Evolutionary conservation across 495 filamentous ascomycete genomes (phyloP).

Genomic region (Aspergillus carlsbadensis): DNA sequence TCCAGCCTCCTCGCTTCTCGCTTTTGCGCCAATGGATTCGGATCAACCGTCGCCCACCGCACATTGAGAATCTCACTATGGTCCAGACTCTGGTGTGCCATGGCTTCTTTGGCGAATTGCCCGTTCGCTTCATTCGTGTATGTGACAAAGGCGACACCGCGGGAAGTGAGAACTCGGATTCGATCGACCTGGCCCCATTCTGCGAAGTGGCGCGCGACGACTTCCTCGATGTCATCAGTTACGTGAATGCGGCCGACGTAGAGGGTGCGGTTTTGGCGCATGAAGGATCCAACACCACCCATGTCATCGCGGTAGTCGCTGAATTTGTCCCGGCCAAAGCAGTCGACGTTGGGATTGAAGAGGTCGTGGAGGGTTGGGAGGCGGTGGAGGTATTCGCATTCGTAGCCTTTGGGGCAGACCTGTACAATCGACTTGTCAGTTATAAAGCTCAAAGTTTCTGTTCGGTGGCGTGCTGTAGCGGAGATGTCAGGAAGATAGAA

Average conservation of each 20-base stretch:
- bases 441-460: background rate
- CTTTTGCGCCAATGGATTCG: constrained; percentile 93
- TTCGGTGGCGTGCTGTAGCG: background rate
- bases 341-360: constrained; percentile 87
- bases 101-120: constrained; percentile 89
- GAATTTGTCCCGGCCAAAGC: constrained; percentile 87
- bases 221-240: constrained; percentile 95
- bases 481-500: background rate
- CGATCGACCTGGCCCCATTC: constrained; percentile 94
- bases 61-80: constrained; percentile 93
- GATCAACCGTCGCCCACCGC: constrained; percentile 93
- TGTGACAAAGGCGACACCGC: constrained; percentile 90
- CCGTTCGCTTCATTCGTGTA: constrained; percentile 82
- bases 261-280: constrained; percentile 86
- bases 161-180: constrained; percentile 81
- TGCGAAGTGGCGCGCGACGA: constrained; percentile 88
- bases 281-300: constrained; percentile 90
- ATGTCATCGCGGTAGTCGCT: constrained; percentile 92
- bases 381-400: constrained; percentile 94
- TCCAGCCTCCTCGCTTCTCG: constrained; percentile 87
- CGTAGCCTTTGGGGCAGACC: constrained; percentile 78
- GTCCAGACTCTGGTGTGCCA: constrained; percentile 84
- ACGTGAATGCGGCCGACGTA: constrained; percentile 94
- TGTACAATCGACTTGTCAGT: constrained; percentile 20
- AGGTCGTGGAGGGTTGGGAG: constrained; percentile 80